phyloP scores from a whole-genome alignment of 139 green algal genomes.

The Dunaliella sp. region DNA sequence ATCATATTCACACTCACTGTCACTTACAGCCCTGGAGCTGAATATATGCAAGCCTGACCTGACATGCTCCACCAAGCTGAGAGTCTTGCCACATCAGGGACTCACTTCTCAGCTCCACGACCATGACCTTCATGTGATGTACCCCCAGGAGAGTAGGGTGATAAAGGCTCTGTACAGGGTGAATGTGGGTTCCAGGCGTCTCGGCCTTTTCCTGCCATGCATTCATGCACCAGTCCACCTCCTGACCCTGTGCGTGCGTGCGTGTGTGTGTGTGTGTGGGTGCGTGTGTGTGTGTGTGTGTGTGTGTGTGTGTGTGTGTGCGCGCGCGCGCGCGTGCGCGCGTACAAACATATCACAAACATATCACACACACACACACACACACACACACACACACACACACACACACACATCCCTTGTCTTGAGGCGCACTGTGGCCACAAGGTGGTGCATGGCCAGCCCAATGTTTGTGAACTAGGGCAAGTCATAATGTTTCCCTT shows the following conservation, averaged over 20 bases:
- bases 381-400: neutral
- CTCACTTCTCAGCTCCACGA: neutral
- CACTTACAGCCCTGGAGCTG: neutral
- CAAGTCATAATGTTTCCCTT: too few relatives aligned
- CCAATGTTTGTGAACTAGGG: neutral
- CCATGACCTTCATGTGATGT: neutral
- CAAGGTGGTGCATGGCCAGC: neutral
- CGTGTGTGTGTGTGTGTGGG: neutral
- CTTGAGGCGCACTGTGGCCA: neutral
- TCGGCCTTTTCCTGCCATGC: neutral
- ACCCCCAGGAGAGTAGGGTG: neutral
- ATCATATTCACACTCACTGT: too few relatives aligned
- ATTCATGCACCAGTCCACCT: neutral
- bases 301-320: neutral
- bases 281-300: neutral
- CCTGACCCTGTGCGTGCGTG: neutral
- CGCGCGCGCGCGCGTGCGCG: too few relatives aligned
- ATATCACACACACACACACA: neutral
- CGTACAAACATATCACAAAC: neutral
- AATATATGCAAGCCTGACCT: neutral
- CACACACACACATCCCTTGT: neutral
- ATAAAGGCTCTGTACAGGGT: neutral
- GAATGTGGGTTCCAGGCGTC: neutral
- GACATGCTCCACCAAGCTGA: neutral
- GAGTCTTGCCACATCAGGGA: neutral